phyloP scores from a whole-genome alignment of 106 monocot species.

The Phalaenopsis equestris region DNA sequence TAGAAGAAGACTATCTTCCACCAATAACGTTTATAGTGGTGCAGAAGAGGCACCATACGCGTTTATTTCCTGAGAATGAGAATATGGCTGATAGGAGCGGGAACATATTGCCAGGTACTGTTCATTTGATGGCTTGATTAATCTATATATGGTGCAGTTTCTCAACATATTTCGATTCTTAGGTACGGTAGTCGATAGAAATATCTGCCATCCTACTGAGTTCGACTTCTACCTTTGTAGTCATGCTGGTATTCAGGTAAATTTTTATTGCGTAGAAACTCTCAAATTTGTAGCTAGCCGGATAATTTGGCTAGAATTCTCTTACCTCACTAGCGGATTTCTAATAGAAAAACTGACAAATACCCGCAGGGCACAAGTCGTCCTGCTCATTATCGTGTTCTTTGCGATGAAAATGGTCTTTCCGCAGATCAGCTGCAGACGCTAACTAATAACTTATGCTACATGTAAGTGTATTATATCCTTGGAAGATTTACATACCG shows the following conservation, averaged over 20 bases:
- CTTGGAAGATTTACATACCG: no score
- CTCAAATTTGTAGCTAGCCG: no score
- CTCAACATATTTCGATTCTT: neutral
- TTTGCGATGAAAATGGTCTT: neutral
- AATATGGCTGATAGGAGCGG: conserved; percentile 71
- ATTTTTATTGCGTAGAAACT: no score
- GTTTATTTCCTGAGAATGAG: conserved; percentile 46
- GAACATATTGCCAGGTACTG: conserved; percentile 67
- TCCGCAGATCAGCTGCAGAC: no score
- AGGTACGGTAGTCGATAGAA: conserved; percentile 17
- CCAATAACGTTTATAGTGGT: conserved; percentile 86
- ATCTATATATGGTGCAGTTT: neutral
- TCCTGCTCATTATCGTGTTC: no score
- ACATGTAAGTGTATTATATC: no score
- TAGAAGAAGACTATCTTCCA: conserved; percentile 81
- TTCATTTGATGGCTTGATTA: neutral
- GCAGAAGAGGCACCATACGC: conserved; percentile 54
- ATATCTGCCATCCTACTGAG: conserved; percentile 81
- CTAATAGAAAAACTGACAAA: neutral
- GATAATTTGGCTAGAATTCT: no score
- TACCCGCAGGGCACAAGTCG: no score
- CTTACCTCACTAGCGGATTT: no score
- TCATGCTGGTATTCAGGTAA: conserved; percentile 85
- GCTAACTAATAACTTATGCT: no score
- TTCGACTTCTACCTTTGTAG: conserved; percentile 94